A percentile compares a stretch with the other conserved stretches of the same genome.
These are phyloP conservation scores for Fusarium sp. DNA, from an alignment of 2,329 filamentous ascomycete genomes.

Conservation along the genomic window DNA sequence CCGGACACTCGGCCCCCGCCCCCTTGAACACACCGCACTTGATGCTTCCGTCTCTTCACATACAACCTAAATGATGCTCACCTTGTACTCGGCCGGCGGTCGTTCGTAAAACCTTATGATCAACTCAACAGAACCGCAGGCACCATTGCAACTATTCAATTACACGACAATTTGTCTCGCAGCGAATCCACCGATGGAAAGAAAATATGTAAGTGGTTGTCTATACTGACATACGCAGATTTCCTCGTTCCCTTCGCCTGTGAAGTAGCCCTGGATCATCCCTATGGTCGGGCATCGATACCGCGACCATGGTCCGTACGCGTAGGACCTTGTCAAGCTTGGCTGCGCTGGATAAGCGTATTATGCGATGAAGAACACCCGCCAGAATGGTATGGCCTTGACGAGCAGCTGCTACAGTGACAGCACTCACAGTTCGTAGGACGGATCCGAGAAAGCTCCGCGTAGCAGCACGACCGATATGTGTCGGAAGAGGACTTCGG, in stretches of 20 bases:
- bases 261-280: conserved; percentile 15
- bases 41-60: conserved; percentile 59
- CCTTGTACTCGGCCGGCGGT: conserved; percentile 56
- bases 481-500: background rate
- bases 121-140: conserved; percentile 60
- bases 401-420: conserved; percentile 53
- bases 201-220: conserved; percentile 24
- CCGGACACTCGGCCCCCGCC: conserved; percentile 67
- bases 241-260: background rate
- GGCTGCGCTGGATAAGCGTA: conserved; percentile 57
- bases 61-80: conserved; percentile 64
- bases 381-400: conserved; percentile 45
- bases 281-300: conserved; percentile 57
- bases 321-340: conserved; percentile 63
- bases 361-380: conserved; percentile 36
- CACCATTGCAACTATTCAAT: conserved; percentile 67
- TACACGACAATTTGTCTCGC: conserved; percentile 66
- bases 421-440: conserved; percentile 51
- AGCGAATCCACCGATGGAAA: conserved; percentile 56
- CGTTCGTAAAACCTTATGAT: conserved; percentile 52
- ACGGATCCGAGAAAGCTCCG: conserved; percentile 51
- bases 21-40: conserved; percentile 68
- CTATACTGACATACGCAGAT: conserved; percentile 22
- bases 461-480: conserved; percentile 42
- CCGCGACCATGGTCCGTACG: conserved; percentile 57